Evolutionary conservation across 768 basidiomycete genomes (phyloP).

Genomic region (Lyophyllum shimeji): DNA sequence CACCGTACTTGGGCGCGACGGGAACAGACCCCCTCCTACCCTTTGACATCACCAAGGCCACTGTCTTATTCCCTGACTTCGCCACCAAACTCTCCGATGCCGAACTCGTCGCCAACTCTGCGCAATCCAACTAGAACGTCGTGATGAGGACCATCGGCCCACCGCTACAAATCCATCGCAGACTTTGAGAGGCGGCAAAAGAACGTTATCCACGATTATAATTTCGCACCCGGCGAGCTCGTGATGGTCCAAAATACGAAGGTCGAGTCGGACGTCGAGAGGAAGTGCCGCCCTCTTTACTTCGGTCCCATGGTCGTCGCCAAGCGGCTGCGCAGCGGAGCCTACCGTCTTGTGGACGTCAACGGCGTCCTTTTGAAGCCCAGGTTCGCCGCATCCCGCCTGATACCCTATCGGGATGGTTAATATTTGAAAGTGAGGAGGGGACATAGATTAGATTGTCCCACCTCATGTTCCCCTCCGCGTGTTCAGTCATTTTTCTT

Average conservation of each 20-base stretch:
- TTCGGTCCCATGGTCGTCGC: neutral
- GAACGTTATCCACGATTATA: constrained; percentile 19
- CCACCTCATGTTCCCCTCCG: no score
- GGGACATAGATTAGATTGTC: no score
- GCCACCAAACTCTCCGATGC: neutral
- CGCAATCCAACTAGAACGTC: neutral
- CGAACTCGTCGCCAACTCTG: neutral
- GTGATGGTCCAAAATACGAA: constrained; percentile 27
- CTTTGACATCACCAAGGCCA: constrained; percentile 26
- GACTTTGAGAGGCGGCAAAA: constrained; percentile 14
- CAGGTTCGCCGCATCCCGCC: no score
- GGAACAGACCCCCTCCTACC: constrained; percentile 33
- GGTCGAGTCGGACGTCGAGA: constrained; percentile 2
- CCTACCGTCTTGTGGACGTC: no score
- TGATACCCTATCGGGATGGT: no score
- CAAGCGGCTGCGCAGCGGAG: no score
- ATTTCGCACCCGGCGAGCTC: constrained; percentile 25
- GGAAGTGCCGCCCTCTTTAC: neutral
- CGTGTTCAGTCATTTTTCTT: no score
- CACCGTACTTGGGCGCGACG: constrained; percentile 33
- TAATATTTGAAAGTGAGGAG: constrained; percentile 14
- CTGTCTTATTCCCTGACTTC: neutral
- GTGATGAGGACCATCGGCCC: constrained; percentile 17
- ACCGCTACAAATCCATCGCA: constrained; percentile 3
- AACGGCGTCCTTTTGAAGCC: no score